A percentile compares a stretch with the other conserved stretches of the same genome.
Conservation (phyloP, 1,139 yeast genomes). For the Geotrichum fermentans region DNA sequence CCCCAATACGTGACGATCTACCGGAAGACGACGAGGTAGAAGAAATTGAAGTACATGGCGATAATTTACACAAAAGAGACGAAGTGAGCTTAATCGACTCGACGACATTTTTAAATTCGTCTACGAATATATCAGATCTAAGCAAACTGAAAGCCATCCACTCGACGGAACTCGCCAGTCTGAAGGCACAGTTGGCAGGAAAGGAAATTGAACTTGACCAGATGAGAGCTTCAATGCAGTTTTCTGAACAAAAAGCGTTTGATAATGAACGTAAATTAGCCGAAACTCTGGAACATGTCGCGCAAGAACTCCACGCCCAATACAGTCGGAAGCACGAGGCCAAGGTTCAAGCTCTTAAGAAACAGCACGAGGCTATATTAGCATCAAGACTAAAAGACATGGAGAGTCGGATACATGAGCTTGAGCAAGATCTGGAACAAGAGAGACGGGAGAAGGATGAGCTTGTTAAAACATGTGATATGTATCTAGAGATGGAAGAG, state of each 20-base stretch:
- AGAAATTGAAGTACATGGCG: background rate
- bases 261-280: slow-evolving; percentile 44
- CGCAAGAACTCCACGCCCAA: slow-evolving; percentile 62
- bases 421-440: slow-evolving; percentile 43
- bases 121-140: slow-evolving; percentile 3
- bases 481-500: slow-evolving; percentile 31
- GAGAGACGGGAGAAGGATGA: slow-evolving; percentile 56
- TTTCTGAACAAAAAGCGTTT: slow-evolving; percentile 28
- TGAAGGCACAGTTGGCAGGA: slow-evolving; percentile 29
- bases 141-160: slow-evolving; percentile 21
- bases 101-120: background rate
- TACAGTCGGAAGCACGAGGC: slow-evolving; percentile 67
- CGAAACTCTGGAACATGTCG: slow-evolving; percentile 50
- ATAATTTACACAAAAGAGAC: background rate
- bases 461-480: slow-evolving; percentile 50
- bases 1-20: background rate
- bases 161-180: slow-evolving; percentile 27
- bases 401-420: slow-evolving; percentile 42
- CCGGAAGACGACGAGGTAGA: background rate
- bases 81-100: slow-evolving; percentile 9
- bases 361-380: slow-evolving; percentile 45
- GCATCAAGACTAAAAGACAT: slow-evolving; percentile 26
- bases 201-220: slow-evolving; percentile 29
- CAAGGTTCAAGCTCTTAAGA: slow-evolving; percentile 52
- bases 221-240: slow-evolving; percentile 24